Evolutionary conservation across 345 rosid species (phyloP).

Genomic region (Leavenworthia alabamica): DNA sequence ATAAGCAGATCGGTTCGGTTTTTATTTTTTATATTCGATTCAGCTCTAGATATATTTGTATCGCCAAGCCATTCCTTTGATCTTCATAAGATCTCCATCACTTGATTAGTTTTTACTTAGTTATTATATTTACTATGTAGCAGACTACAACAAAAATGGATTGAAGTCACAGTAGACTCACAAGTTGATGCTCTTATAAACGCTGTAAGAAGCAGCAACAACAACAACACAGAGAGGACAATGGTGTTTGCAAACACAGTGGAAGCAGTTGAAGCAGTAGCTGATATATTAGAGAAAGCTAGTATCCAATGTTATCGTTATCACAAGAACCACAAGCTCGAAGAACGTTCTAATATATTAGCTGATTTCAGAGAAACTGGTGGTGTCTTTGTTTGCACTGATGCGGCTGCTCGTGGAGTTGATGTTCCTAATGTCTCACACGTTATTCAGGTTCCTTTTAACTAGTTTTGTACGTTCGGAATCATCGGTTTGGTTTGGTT

Average conservation of each 20-base stretch:
- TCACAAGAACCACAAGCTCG: conserved; percentile 76
- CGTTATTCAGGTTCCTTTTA: conserved; percentile 74
- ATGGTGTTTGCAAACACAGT: conserved; percentile 96
- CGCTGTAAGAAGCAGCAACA: conserved; percentile 51
- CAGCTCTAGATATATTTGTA: too few relatives aligned
- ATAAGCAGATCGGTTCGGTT: too few relatives aligned
- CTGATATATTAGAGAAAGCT: conserved; percentile 64
- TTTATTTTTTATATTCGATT: too few relatives aligned
- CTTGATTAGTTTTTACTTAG: not conserved
- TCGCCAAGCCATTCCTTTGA: not conserved
- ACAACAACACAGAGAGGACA: conserved; percentile 45
- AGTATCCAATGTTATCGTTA: conserved; percentile 70
- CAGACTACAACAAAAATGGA: conserved; percentile 80
- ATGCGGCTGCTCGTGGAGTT: conserved; percentile 97
- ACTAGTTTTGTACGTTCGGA: too few relatives aligned
- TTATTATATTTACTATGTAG: conserved; percentile 22
- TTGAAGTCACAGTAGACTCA: conserved; percentile 72
- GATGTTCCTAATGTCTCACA: conserved; percentile 90
- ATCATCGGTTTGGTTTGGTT: too few relatives aligned
- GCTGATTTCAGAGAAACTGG: conserved; percentile 66
- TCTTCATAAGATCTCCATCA: not conserved
- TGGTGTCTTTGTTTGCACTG: conserved; percentile 89
- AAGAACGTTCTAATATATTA: conserved; percentile 64
- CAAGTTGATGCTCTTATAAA: conserved; percentile 83
- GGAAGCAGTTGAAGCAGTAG: conserved; percentile 84